A percentile compares a stretch with the other conserved stretches of the same genome.
Conservation (phyloP, 1,284 basidiomycete genomes). For the Butyriboletus appendiculatus region DNA sequence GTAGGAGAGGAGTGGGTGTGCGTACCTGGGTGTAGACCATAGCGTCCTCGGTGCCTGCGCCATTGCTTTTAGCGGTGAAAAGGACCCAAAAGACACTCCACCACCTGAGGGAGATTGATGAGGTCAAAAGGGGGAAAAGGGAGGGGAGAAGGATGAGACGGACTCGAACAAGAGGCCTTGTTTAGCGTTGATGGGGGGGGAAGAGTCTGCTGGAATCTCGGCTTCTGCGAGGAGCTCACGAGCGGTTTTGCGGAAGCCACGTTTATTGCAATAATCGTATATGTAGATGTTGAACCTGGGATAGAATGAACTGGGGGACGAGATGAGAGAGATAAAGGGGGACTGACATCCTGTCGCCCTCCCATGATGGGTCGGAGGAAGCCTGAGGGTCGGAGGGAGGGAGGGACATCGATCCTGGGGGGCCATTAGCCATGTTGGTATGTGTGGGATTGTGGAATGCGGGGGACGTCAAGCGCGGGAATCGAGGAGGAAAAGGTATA, state of each 20-base stretch:
- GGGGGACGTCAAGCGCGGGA: neutral
- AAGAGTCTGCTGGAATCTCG: slow-evolving; percentile 55
- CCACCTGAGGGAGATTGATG: slow-evolving; percentile 52
- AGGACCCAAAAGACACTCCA: slow-evolving; percentile 87
- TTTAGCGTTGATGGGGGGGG: slow-evolving; percentile 76
- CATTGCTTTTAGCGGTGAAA: slow-evolving; percentile 73
- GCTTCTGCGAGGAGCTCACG: slow-evolving; percentile 64
- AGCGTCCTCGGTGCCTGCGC: slow-evolving; percentile 64
- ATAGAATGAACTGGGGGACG: slow-evolving; percentile 2
- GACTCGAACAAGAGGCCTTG: slow-evolving; percentile 83
- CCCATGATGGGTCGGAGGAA: slow-evolving; percentile 44
- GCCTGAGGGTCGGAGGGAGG: slow-evolving; percentile 9
- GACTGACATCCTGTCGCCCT: slow-evolving; percentile 56
- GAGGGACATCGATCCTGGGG: slow-evolving; percentile 29
- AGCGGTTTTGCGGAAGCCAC: slow-evolving; percentile 72
- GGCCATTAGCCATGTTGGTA: slow-evolving; percentile 24
- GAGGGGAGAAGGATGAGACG: slow-evolving; percentile 34
- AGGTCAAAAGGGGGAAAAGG: slow-evolving; percentile 6
- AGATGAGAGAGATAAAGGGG: slow-evolving; percentile 11
- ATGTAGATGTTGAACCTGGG: slow-evolving; percentile 85
- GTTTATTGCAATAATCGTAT: slow-evolving; percentile 77
- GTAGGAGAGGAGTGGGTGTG: slow-evolving; percentile 14
- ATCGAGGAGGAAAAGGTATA: slow-evolving; percentile 4
- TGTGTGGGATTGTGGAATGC: neutral
- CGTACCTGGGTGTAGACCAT: slow-evolving; percentile 67